Evolutionary conservation across 345 rosid species (phyloP).

Genomic region (Eutrema yunnanense): DNA sequence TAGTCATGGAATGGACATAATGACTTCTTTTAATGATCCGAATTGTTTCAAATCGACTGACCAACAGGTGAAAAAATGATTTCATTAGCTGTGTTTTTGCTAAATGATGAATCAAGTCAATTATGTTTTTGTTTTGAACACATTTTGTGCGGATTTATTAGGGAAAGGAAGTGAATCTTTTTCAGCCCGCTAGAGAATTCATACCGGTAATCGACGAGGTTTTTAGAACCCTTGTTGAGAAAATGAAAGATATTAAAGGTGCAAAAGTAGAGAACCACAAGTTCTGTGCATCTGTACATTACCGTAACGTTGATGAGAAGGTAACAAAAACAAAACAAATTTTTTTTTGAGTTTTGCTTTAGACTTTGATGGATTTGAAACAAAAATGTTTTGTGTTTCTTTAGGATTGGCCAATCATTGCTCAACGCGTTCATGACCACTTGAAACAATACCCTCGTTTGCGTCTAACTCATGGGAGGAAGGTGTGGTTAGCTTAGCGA

Average conservation of each 20-base stretch:
- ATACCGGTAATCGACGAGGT: slow-evolving; percentile 78
- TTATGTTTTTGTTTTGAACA: neutral
- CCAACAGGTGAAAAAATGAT: slow-evolving; percentile 41
- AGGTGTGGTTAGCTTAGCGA: slow-evolving; percentile 37
- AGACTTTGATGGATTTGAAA: neutral
- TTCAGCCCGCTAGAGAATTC: slow-evolving; percentile 93
- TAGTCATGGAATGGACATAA: slow-evolving; percentile 99
- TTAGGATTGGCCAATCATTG: slow-evolving; percentile 78
- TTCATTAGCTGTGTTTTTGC: neutral
- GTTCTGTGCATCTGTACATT: slow-evolving; percentile 89
- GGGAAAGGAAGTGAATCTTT: slow-evolving; percentile 77
- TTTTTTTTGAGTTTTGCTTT: neutral
- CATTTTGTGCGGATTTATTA: slow-evolving; percentile 1
- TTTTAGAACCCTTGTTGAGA: slow-evolving; percentile 82
- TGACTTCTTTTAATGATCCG: slow-evolving; percentile 47
- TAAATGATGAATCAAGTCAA: neutral
- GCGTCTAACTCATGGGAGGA: slow-evolving; percentile 84
- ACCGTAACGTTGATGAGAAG: slow-evolving; percentile 95
- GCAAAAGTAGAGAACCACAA: slow-evolving; percentile 89
- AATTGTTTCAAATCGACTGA: slow-evolving; percentile 50
- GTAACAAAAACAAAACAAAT: slow-evolving; percentile 19
- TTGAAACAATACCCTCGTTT: slow-evolving; percentile 75
- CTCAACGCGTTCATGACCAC: slow-evolving; percentile 81
- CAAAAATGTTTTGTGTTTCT: neutral
- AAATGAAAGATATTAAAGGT: slow-evolving; percentile 63